Percentiles rank a stretch among this genome's conserved stretches.
Conservation (phyloP, 495 filamentous ascomycete genomes). For the Aspergillus cristatus region DNA sequence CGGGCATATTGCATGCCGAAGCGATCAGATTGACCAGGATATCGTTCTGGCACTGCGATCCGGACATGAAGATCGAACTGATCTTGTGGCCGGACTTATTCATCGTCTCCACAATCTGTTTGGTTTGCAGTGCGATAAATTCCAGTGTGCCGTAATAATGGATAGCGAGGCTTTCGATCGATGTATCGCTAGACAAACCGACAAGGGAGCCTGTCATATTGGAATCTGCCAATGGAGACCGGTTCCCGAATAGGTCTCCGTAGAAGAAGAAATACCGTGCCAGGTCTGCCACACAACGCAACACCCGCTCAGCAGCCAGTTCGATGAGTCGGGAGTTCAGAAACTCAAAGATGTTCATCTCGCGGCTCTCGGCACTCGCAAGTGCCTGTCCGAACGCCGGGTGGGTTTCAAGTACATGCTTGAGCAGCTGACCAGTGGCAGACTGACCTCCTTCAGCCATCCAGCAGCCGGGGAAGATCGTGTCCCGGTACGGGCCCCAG, state of each 20-base stretch:
- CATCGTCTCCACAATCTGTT: conserved; percentile 78
- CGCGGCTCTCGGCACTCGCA: no score
- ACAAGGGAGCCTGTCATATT: conserved; percentile 74
- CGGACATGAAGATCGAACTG: conserved; percentile 82
- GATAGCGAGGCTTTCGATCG: conserved; percentile 64
- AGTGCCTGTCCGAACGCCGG: conserved; percentile 67
- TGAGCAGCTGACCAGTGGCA: conserved; percentile 76
- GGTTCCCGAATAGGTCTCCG: conserved; percentile 82
- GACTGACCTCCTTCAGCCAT: conserved; percentile 85
- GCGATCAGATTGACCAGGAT: conserved; percentile 78
- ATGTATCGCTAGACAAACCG: conserved; percentile 66
- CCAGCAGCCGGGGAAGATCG: conserved; percentile 72
- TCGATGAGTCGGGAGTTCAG: no score
- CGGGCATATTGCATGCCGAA: conserved; percentile 73
- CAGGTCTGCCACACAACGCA: conserved; percentile 64
- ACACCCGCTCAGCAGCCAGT: no score
- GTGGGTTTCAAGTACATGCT: conserved; percentile 79
- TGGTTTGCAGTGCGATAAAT: conserved; percentile 82
- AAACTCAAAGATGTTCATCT: no score
- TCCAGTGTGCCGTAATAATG: conserved; percentile 84
- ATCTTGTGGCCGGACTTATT: conserved; percentile 67
- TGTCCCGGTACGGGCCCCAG: conserved; percentile 84
- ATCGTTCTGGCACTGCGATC: conserved; percentile 78
- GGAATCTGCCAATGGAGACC: conserved; percentile 74
- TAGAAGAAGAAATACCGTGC: conserved; percentile 85